phyloP scores from a whole-genome alignment of 768 basidiomycete genomes.

The Podaxis sp. region DNA sequence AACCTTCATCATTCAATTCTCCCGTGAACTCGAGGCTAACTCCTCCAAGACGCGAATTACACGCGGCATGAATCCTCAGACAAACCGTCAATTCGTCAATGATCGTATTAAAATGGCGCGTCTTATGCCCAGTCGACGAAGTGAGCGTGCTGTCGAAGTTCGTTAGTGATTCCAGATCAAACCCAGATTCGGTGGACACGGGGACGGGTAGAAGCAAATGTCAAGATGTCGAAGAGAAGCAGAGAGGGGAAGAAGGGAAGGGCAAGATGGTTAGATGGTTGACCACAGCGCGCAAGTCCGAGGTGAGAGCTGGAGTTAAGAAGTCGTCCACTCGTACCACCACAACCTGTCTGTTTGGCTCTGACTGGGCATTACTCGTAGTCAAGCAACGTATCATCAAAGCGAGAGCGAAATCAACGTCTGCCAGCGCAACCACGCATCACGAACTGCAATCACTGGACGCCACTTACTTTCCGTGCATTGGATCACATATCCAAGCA shows the following conservation, averaged over 20 bases:
- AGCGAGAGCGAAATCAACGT: neutral
- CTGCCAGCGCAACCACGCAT: neutral
- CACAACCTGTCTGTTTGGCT: neutral
- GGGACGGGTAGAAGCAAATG: conserved; percentile 13
- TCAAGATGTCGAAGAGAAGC: conserved; percentile 10
- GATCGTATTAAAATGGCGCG: conserved; percentile 86
- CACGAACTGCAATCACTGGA: neutral
- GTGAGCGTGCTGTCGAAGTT: conserved; percentile 67
- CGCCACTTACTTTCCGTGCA: conserved; percentile 91
- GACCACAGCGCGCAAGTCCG: neutral
- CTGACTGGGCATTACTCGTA: neutral
- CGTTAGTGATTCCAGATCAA: neutral
- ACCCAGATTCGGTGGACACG: neutral
- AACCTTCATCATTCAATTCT: conserved; percentile 86
- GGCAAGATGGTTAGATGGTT: neutral
- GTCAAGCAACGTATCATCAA: conserved; percentile 6
- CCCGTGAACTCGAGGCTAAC: conserved; percentile 93
- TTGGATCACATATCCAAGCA: conserved; percentile 94
- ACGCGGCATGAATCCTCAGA: conserved; percentile 74
- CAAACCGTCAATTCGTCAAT: conserved; percentile 84
- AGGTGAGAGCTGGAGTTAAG: neutral
- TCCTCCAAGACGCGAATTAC: conserved; percentile 74
- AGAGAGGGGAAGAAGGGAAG: neutral
- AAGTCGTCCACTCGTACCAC: neutral
- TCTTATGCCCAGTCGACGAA: conserved; percentile 81